Conservation (phyloP, 2,329 filamentous ascomycete species). For the Venturia effusa region DNA sequence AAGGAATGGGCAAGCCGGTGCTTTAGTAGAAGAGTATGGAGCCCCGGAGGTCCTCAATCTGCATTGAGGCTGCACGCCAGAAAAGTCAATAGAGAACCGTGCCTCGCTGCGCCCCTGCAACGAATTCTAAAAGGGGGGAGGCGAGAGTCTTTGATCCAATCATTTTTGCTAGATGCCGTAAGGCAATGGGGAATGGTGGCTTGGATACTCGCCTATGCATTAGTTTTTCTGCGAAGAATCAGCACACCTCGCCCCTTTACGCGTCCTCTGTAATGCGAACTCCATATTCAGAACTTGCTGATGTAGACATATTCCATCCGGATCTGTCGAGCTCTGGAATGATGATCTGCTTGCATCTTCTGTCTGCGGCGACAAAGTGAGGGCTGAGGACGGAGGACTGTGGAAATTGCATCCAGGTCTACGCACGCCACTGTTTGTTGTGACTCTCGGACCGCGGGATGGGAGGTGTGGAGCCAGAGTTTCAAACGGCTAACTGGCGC, state of each 20-base stretch:
- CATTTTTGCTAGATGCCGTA: neutral
- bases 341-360: neutral
- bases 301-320: neutral
- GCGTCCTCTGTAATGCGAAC: neutral
- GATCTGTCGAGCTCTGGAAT: neutral
- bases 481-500: neutral
- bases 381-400: too few relatives aligned
- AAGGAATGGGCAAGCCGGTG: neutral
- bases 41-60: neutral
- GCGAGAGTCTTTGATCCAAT: neutral
- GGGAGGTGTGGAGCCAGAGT: neutral
- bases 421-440: neutral
- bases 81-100: neutral
- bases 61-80: neutral
- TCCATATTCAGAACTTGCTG: neutral
- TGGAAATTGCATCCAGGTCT: neutral
- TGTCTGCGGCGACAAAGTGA: neutral
- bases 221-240: constrained; percentile 1
- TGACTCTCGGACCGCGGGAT: neutral
- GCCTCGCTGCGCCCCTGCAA: neutral
- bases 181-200: neutral
- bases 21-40: neutral
- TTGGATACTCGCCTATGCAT: neutral
- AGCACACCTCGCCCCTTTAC: neutral
- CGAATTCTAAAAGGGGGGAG: neutral